phyloP scores from a whole-genome alignment of 768 basidiomycete genomes.

The Tylopilus sp. region DNA sequence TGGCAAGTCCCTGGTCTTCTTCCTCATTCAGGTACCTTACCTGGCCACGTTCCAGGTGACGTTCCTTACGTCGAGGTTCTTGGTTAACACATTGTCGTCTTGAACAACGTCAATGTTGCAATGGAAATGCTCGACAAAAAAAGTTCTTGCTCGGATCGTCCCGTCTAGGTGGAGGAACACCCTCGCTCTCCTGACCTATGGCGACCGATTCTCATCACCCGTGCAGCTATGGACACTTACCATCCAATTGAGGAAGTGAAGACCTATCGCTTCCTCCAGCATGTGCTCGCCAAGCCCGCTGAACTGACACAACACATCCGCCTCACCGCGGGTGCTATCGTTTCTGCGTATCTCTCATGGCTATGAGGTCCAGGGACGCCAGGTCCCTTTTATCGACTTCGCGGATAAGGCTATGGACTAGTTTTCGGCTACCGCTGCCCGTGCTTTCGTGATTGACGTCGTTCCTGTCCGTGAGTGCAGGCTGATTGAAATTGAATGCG shows the following conservation, averaged over 20 bases:
- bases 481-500: no score
- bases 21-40: background rate
- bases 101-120: conserved; percentile 50
- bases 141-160: conserved; percentile 68
- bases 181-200: conserved; percentile 38
- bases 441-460: conserved; percentile 49
- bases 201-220: conserved; percentile 41
- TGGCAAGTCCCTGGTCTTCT: conserved; percentile 25
- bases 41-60: conserved; percentile 43
- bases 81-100: conserved; percentile 54
- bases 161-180: conserved; percentile 36
- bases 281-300: conserved; percentile 36
- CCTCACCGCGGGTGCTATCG: conserved; percentile 48
- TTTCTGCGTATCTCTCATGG: conserved; percentile 55
- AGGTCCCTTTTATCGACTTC: conserved; percentile 48
- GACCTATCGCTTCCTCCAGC: conserved; percentile 41
- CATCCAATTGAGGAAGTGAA: conserved; percentile 38
- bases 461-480: conserved; percentile 42
- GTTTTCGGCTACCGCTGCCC: conserved; percentile 49
- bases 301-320: conserved; percentile 39
- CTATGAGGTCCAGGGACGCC: conserved; percentile 48
- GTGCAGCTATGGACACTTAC: conserved; percentile 33
- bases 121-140: conserved; percentile 64
- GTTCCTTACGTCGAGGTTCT: conserved; percentile 58
- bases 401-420: conserved; percentile 51